Base-by-base conservation (phyloP, 176 grass and related monocot genomes). In the Saccharum officinarum region DNA sequence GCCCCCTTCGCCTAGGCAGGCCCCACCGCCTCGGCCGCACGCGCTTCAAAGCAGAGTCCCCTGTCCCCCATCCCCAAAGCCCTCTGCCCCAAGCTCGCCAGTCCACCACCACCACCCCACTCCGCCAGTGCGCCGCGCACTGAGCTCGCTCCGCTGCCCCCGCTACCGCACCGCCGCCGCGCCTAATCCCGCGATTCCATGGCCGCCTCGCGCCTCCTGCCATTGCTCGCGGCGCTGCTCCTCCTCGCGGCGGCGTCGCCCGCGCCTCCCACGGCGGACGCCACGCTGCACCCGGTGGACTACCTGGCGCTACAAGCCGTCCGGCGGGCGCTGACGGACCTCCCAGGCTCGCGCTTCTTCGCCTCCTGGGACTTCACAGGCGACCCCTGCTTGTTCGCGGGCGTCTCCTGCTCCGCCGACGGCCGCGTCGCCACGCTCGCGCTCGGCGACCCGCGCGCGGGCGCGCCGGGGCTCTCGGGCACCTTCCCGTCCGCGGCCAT, bases 401-500 rank as follows among this genome's bases (percentile, higher is more conserved):
- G 95, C 1, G 75, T 97, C 8, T 86, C 73, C 71, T 97, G 95
- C 89, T 70, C 88, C 76, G 40, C 90, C 4, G 63, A 30, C 13
- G 61, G 77, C 52, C 90, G 92, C 55, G 91, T 97, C 16, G 66
- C 71, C 16, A 59, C 90, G 1, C 94, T 97, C 5, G 67, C 91
- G 2, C 84, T 94, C 25, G 94, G 94, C 34, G 94, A 97, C 79
- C 94, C 94, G 3, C 91, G 94, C 6, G 94, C 94, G 0, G 94
- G 94, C 4, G 92, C 91, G 0, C 85, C 94, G 0, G 94, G 94
- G 0, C 82, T 97, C 25, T 1, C 82, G 0, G 94, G 94, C 14
- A 15, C 72, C 0, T 55, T 97, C n/a, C 89, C 91, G 0, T 8
- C 77, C 31, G 5, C 83, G 0, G 61, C 94, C 12, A 33, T 97